phyloP scores from a whole-genome alignment of 495 filamentous ascomycete genomes.

The Eremomyces bilateralis region DNA sequence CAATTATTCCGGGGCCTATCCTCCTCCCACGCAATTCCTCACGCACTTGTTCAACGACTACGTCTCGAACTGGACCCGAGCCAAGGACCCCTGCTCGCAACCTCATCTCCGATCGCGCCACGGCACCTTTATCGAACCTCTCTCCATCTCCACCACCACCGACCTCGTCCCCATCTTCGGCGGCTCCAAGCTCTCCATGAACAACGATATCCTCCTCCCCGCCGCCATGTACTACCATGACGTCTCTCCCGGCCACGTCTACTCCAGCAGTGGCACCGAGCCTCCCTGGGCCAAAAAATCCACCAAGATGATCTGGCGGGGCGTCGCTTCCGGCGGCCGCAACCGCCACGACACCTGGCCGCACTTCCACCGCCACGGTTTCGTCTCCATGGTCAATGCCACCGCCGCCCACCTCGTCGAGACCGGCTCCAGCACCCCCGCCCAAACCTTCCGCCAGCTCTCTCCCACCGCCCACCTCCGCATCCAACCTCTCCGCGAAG shows the following conservation, averaged over 20 bases:
- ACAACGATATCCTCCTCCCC: constrained; percentile 66
- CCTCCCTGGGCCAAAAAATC: constrained; percentile 32
- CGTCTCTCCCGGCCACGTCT: too few relatives aligned
- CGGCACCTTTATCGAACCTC: constrained; percentile 47
- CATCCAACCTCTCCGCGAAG: not conserved
- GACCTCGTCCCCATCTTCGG: constrained; percentile 50
- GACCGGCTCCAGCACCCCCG: not conserved
- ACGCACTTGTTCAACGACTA: constrained; percentile 14
- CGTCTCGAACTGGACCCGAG: constrained; percentile 18
- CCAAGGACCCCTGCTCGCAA: constrained; percentile 13
- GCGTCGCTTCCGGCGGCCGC: constrained; percentile 44
- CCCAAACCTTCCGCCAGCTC: constrained; percentile 1
- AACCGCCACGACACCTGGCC: constrained; percentile 43
- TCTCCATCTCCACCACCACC: constrained; percentile 30
- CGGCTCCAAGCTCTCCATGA: constrained; percentile 52
- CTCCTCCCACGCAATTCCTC: constrained; percentile 8
- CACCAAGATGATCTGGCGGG: constrained; percentile 41
- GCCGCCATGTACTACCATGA: constrained; percentile 33
- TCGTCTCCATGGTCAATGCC: constrained; percentile 46
- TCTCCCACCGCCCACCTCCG: constrained; percentile 11
- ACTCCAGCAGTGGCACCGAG: constrained; percentile 26
- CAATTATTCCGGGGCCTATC: constrained; percentile 11
- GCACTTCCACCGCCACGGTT: constrained; percentile 51
- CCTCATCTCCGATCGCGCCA: constrained; percentile 29
- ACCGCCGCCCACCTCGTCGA: constrained; percentile 28